Conservation (phyloP, 2,329 filamentous ascomycete genomes). For the Penicillium sclerotiorum region DNA sequence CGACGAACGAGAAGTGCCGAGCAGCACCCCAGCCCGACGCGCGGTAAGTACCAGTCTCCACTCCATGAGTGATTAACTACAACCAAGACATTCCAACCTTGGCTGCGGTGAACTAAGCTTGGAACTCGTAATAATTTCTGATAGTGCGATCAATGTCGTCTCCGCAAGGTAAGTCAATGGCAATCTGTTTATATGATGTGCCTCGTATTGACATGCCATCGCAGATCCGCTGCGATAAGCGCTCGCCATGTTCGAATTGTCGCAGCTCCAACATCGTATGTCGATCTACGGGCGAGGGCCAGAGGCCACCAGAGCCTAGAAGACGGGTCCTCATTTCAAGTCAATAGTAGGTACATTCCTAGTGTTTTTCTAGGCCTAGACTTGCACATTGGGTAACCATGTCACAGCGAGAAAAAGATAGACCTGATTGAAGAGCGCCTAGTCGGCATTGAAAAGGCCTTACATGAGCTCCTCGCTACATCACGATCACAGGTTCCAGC, state of each 20-base stretch:
- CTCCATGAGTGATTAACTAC: background rate
- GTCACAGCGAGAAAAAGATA: constrained; percentile 54
- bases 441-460: constrained; percentile 49
- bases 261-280: constrained; percentile 40
- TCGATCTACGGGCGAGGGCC: constrained; percentile 40
- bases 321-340: constrained; percentile 46
- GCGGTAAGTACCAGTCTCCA: constrained; percentile 32
- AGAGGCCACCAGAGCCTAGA: constrained; percentile 38
- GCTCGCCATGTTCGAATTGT: constrained; percentile 46
- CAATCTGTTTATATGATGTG: background rate
- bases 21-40: constrained; percentile 24
- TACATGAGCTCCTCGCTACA: constrained; percentile 25
- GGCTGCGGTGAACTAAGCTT: background rate
- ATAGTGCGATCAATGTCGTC: constrained; percentile 40
- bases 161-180: constrained; percentile 32
- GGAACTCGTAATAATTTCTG: background rate
- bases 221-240: constrained; percentile 48
- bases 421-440: constrained; percentile 56
- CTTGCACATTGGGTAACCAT: too few species aligned
- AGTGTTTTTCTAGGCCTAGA: too few species aligned
- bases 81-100: background rate
- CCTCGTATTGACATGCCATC: background rate
- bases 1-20: constrained; percentile 23
- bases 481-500: constrained; percentile 6
- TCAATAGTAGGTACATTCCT: constrained; percentile 42